Evolutionary conservation across 1,284 basidiomycete genomes (phyloP).

Genomic region (Ceratorhiza oryzae-sativae): DNA sequence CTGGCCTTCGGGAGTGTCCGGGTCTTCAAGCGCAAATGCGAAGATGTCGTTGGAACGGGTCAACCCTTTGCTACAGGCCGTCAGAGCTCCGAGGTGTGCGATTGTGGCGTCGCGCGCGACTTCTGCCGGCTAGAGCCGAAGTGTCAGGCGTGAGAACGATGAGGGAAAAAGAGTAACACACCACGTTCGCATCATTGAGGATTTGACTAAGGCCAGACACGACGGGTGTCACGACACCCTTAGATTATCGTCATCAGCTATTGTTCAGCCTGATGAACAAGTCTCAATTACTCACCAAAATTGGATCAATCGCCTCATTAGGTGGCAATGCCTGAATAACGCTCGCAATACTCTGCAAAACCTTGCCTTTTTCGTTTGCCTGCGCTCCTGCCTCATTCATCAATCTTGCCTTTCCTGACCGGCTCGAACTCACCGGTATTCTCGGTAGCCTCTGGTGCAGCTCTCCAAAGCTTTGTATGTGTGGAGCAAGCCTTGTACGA

Average conservation of each 20-base stretch:
- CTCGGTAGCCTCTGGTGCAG: slow-evolving; percentile 76
- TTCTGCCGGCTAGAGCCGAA: slow-evolving; percentile 63
- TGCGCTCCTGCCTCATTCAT: slow-evolving; percentile 47
- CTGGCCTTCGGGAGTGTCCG: slow-evolving; percentile 56
- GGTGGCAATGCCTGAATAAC: slow-evolving; percentile 87
- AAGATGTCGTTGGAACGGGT: slow-evolving; percentile 76
- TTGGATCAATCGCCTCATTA: slow-evolving; percentile 73
- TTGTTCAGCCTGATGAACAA: not conserved
- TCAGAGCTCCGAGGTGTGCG: slow-evolving; percentile 76
- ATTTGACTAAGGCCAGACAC: slow-evolving; percentile 71
- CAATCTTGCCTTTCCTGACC: not conserved
- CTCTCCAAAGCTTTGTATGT: slow-evolving; percentile 83
- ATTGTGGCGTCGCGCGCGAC: slow-evolving; percentile 68
- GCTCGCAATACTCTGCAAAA: slow-evolving; percentile 87
- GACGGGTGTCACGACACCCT: slow-evolving; percentile 81
- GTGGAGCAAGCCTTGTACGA: slow-evolving; percentile 75
- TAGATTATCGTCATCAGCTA: slow-evolving; percentile 19
- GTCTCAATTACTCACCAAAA: slow-evolving; percentile 62
- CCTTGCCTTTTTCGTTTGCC: slow-evolving; percentile 88
- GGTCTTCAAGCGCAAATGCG: slow-evolving; percentile 63
- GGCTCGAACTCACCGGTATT: slow-evolving; percentile 66
- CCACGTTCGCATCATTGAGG: slow-evolving; percentile 60
- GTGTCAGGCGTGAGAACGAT: not conserved
- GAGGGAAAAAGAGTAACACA: slow-evolving; percentile 49
- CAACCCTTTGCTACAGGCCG: slow-evolving; percentile 83